Base-by-base conservation (phyloP, 2,329 filamentous ascomycete species). In the Aschersonia sp. region DNA sequence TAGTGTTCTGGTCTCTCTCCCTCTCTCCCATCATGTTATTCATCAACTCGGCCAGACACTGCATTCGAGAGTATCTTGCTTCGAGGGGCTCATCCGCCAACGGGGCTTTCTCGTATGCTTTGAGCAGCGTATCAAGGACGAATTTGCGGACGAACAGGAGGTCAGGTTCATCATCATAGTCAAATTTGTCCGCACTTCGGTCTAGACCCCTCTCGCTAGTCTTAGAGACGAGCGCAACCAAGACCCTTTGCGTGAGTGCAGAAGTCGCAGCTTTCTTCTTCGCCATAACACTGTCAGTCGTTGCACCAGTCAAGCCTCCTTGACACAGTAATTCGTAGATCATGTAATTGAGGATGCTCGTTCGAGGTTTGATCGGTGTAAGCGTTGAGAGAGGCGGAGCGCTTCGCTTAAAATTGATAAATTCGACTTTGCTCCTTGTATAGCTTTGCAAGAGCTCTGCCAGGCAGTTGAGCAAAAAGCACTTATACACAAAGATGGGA, bases 401-500 rank as follows among this genome's bases (percentile, higher is more conserved):
- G 59, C 89, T 95, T 51, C 90, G 83, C 55, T 94, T 97, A 68
- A 96, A 98, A 63, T 96, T 97, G 70, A 99, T 96, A 61, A 99
- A 97, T 61, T 98, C 94, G 42, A 98, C 79, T 72, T 99, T 99
- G 7, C 88, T 87, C 47, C 88, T 81, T 56, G 88, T 95, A 68
- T 97, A 98, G 58, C 85, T 94, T 49, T 85, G 81, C 11, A 98
- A 72, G 11, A 98, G 76, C 64, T 99, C 92, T 0, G 87, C 83
- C 40, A 99, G 70, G 58, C 89, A 95, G 60, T 92, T 88, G 33
- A 99, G 75, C 46, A 99, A 70, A 69, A 97, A 96, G 68, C 90
- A 96, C 44, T 92, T 81, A 60, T 97, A 98, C 47, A 97, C 83
- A 66, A 94, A 98, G 51, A 95, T 96, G 0, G 89, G 87, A 62